These are phyloP conservation scores for Aechmea fasciata DNA, from an alignment of 176 grass and related monocot genomes.

Conservation along the genomic window DNA sequence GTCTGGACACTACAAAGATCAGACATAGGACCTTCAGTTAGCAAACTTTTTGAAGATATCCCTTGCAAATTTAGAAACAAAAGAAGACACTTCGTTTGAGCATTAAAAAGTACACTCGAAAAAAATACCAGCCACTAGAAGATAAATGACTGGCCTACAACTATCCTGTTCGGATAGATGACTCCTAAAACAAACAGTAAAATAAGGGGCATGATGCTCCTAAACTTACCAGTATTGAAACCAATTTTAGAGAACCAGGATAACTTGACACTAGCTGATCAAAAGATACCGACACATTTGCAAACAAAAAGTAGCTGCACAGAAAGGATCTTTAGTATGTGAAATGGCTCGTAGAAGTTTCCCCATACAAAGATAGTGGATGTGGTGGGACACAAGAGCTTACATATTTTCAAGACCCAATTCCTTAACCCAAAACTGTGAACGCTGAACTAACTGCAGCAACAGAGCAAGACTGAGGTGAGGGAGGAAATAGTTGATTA, in stretches of 20 bases:
- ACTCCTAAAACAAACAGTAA: not conserved
- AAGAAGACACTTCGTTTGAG: not conserved
- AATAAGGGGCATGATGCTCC: not conserved
- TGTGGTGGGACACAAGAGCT: constrained; percentile 14
- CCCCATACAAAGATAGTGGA: not conserved
- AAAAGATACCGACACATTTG: constrained; percentile 80
- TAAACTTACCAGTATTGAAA: constrained; percentile 68
- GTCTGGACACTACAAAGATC: constrained; percentile 63
- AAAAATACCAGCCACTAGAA: not conserved
- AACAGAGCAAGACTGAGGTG: not conserved
- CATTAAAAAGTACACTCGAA: no score
- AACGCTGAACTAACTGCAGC: constrained; percentile 59
- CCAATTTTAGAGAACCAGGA: constrained; percentile 63
- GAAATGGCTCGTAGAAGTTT: not conserved
- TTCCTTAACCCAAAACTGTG: constrained; percentile 73
- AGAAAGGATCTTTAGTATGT: constrained; percentile 8
- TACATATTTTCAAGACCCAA: constrained; percentile 67
- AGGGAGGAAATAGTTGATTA: not conserved
- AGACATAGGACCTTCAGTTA: not conserved
- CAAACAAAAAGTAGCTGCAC: constrained; percentile 75
- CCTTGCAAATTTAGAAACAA: not conserved
- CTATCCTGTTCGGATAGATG: not conserved
- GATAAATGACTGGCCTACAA: not conserved
- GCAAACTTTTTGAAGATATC: not conserved
- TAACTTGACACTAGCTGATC: constrained; percentile 51